Conservation (phyloP, 2,329 filamentous ascomycete species). For the Chaetomium strumarium region DNA sequence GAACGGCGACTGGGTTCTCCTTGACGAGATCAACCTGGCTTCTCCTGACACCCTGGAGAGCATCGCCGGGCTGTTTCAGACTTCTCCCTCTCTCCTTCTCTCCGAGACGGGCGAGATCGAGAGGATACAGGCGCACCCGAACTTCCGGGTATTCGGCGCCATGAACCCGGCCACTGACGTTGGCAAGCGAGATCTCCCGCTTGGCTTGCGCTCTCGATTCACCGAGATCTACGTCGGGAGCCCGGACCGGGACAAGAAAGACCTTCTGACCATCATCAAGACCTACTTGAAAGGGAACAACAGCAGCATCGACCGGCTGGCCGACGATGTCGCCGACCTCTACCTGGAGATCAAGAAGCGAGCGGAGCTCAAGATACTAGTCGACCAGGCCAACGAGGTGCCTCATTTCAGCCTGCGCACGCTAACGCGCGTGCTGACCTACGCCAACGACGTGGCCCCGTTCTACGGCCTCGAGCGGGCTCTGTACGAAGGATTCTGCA, state of each 20-base stretch:
- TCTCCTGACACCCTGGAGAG: constrained; percentile 92
- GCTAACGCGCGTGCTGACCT: constrained; percentile 81
- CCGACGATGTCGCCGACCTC: constrained; percentile 74
- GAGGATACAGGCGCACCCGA: constrained; percentile 78
- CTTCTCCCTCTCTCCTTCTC: constrained; percentile 77
- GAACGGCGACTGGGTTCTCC: constrained; percentile 91
- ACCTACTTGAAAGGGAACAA: constrained; percentile 73
- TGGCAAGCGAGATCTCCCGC: constrained; percentile 88
- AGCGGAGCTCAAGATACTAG: constrained; percentile 74
- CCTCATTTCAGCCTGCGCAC: constrained; percentile 97
- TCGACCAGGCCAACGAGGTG: constrained; percentile 91
- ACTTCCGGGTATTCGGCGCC: constrained; percentile 94
- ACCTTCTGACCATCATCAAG: constrained; percentile 80
- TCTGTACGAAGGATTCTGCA: constrained; percentile 91
- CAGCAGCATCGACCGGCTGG: constrained; percentile 65
- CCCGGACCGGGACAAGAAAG: constrained; percentile 80
- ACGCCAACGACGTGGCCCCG: constrained; percentile 77
- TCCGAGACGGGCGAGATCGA: constrained; percentile 93
- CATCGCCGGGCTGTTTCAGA: constrained; percentile 78
- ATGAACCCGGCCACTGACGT: constrained; percentile 99
- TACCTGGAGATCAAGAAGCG: constrained; percentile 84
- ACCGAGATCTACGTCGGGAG: constrained; percentile 93
- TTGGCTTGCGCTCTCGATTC: constrained; percentile 62
- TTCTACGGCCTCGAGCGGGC: constrained; percentile 80
- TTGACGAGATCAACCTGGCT: constrained; percentile 92